phyloP scores from a whole-genome alignment of 768 basidiomycete genomes.

The Macrolepiota fuliginosa region DNA sequence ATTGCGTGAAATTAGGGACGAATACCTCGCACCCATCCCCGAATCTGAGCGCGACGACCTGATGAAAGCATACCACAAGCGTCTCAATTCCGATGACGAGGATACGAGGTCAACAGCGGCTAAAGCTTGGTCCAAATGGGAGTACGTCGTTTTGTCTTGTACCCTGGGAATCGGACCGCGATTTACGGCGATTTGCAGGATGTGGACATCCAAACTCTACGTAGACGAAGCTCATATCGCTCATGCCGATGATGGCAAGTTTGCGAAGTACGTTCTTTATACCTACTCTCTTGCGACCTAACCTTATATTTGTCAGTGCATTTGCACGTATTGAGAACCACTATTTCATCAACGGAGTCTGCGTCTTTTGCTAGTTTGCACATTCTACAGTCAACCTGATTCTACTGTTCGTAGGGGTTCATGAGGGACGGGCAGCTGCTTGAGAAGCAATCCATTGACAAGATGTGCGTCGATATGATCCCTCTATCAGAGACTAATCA shows the following conservation, averaged over 20 bases:
- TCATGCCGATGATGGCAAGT: constrained; percentile 68
- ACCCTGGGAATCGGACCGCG: background rate
- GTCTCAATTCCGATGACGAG: constrained; percentile 72
- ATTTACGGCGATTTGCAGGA: constrained; percentile 40
- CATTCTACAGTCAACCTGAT: background rate
- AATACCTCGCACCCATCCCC: constrained; percentile 78
- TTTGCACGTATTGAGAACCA: constrained; percentile 91
- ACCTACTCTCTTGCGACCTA: background rate
- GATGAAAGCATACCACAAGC: constrained; percentile 80
- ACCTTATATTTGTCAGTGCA: constrained; percentile 44
- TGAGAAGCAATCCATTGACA: constrained; percentile 80
- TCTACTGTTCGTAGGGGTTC: constrained; percentile 55
- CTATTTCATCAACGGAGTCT: constrained; percentile 80
- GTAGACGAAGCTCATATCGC: constrained; percentile 69
- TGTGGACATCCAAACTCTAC: constrained; percentile 75
- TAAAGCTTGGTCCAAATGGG: constrained; percentile 89
- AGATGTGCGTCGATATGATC: constrained; percentile 56
- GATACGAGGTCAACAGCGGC: constrained; percentile 65
- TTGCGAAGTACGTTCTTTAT: constrained; percentile 58
- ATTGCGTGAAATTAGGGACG: constrained; percentile 55
- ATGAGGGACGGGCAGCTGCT: constrained; percentile 88
- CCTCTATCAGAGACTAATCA: background rate
- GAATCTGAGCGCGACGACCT: constrained; percentile 77
- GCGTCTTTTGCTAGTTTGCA: constrained; percentile 16
- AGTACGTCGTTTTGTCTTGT: constrained; percentile 49